Evolutionary conservation across 345 rosid species (phyloP).

Genomic region (Crucihimalaya himalaica): DNA sequence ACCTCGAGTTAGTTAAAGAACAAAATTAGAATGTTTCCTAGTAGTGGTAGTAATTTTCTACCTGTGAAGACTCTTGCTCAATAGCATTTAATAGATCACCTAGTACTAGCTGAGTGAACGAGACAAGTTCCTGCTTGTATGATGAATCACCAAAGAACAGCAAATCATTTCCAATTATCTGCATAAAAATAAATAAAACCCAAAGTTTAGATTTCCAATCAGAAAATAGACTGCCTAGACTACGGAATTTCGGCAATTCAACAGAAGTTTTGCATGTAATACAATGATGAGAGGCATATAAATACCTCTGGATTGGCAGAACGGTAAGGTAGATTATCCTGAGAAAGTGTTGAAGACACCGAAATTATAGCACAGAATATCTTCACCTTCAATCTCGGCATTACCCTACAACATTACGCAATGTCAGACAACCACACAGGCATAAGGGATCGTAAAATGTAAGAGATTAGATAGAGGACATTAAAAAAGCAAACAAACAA

Average conservation of each 20-base stretch:
- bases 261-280: not conserved
- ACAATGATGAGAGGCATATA: conserved; percentile 18
- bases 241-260: not conserved
- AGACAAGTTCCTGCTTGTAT: conserved; percentile 58
- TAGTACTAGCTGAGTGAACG: conserved; percentile 47
- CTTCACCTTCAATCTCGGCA: conserved; percentile 53
- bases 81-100: conserved; percentile 53
- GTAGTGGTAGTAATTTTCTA: conserved; percentile 17
- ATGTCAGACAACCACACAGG: conserved; percentile 14
- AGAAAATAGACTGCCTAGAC: not conserved
- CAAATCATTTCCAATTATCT: conserved; percentile 65
- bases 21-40: conserved; percentile 25
- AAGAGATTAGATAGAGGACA: not conserved
- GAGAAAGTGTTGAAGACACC: conserved; percentile 67
- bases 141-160: conserved; percentile 66
- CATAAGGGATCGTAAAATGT: not conserved
- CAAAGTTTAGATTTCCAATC: not conserved
- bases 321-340: conserved; percentile 72
- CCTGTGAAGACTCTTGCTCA: conserved; percentile 71
- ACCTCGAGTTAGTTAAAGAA: not conserved
- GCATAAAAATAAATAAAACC: conserved; percentile 22
- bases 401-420: conserved; percentile 54
- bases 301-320: conserved; percentile 54
- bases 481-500: not conserved
- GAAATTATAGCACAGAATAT: conserved; percentile 58